Evolutionary conservation across 2,329 filamentous ascomycete genomes (phyloP).

Genomic region (Ophidiomyces ophidiicola): DNA sequence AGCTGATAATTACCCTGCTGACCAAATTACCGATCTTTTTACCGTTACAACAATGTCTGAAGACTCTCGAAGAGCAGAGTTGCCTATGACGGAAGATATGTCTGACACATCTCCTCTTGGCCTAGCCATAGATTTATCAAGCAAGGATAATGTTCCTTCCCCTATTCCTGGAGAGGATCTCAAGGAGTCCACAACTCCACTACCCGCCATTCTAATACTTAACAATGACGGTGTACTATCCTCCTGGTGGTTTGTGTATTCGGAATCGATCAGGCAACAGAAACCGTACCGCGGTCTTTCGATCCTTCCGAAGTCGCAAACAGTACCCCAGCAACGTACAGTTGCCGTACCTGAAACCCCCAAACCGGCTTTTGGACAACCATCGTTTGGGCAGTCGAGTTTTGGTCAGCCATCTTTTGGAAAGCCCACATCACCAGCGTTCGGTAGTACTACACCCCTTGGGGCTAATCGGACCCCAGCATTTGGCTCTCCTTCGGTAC

Average conservation of each 20-base stretch:
- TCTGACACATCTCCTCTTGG: slow-evolving; percentile 70
- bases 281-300: slow-evolving; percentile 61
- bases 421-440: slow-evolving; percentile 19
- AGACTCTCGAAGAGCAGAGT: slow-evolving; percentile 60
- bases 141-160: slow-evolving; percentile 61
- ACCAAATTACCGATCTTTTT: slow-evolving; percentile 54
- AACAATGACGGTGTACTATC: slow-evolving; percentile 80
- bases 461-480: slow-evolving; percentile 11
- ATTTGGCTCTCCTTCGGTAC: slow-evolving; percentile 10
- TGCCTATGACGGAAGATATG: slow-evolving; percentile 55
- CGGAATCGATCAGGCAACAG: slow-evolving; percentile 66
- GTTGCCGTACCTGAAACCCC: slow-evolving; percentile 16
- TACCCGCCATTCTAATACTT: slow-evolving; percentile 72
- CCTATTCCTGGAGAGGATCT: slow-evolving; percentile 71
- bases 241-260: slow-evolving; percentile 86
- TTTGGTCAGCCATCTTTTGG: slow-evolving; percentile 28
- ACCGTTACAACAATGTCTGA: slow-evolving; percentile 59
- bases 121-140: slow-evolving; percentile 69
- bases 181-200: slow-evolving; percentile 61
- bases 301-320: slow-evolving; percentile 24
- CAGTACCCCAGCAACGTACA: slow-evolving; percentile 19
- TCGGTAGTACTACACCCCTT: slow-evolving; percentile 16
- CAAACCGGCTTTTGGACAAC: slow-evolving; percentile 15
- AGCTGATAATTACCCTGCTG: slow-evolving; percentile 46
- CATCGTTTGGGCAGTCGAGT: slow-evolving; percentile 18